These are phyloP conservation scores for Gracilaria caudata DNA, from an alignment of 23 red algal genomes.

Conservation along the genomic window DNA sequence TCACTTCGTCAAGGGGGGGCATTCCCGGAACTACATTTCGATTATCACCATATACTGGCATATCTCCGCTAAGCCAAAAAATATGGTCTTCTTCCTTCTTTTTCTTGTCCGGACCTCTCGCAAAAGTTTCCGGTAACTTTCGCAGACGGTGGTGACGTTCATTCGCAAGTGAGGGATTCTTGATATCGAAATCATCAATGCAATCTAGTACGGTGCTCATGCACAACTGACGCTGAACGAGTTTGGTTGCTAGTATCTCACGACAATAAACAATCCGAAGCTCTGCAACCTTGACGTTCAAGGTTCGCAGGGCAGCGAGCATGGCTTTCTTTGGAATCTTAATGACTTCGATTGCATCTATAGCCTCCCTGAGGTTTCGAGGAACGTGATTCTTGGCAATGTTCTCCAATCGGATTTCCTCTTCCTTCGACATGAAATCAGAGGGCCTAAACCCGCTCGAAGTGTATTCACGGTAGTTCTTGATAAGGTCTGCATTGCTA, in stretches of 20 bases:
- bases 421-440: conserved; percentile 20
- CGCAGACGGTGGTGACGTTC: conserved; percentile 32
- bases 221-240: conserved; percentile 45
- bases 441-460: neutral
- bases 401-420: conserved; percentile 4
- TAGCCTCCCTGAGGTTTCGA: neutral
- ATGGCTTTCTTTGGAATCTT: neutral
- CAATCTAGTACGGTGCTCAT: conserved; percentile 16
- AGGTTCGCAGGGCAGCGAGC: conserved; percentile 6
- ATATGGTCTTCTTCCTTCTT: conserved; percentile 1
- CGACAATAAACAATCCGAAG: conserved; percentile 1
- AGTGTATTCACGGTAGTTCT: conserved; percentile 2
- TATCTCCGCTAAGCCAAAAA: conserved; percentile 14
- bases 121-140: conserved; percentile 27
- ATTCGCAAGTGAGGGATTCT: conserved; percentile 31
- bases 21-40: conserved; percentile 29
- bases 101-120: conserved; percentile 5
- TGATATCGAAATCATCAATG: conserved; percentile 23
- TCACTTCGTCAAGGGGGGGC: conserved; percentile 7
- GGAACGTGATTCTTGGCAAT: conserved; percentile 29
- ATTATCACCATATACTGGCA: conserved; percentile 1
- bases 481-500: neutral
- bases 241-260: conserved; percentile 27
- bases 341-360: conserved; percentile 1
- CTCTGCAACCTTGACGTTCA: conserved; percentile 17